Base-by-base conservation (phyloP, 768 basidiomycete genomes). In the Tricholoma matsutake region DNA sequence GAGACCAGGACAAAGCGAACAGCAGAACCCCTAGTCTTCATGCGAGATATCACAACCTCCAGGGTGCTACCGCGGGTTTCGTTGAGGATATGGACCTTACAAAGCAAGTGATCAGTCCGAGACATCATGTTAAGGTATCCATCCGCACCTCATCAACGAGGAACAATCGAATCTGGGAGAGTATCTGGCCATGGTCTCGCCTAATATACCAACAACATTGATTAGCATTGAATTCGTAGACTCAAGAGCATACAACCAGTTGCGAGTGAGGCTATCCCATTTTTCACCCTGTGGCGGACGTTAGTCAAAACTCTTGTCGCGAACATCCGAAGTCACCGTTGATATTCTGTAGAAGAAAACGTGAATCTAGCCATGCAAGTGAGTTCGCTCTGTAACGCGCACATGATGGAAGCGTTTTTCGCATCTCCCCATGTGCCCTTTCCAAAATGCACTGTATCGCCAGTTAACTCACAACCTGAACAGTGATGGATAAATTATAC, bases 1-100 rank as follows among this genome's bases (percentile, higher is more conserved):
- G 94, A 96, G 39, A 98, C 85, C 16, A 97, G 83, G 31, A 97
- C 74, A 71, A 98, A 96, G 6, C 97, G 87, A 25, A 93, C 86
- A 2, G 74, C 71, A 3, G 81, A 79, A 8, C 87, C 89, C 9
- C 87, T 82, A 3, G 84, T 75, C 73, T 91, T 96, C 93, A 98
- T 96, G 25, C 97, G 86, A 3, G 92, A 91, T 49, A 96, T 81
- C n/a, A 98, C 85, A 16, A 96, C 96, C 76, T 99, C 97, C 2
- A 99, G 80, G 1, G 91, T 94, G 58, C 94, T 91, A 18, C 97
- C 97, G 34, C 97, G 85, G 22, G 81, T 79, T 74, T 98, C 97
- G 56, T 93, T 91, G 18, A 99, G 81, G 59, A 96, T 87, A 69
- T 99, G 96, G 1, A 98, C 92, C 91, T 98, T 62, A 18, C 11